Percentiles rank a stretch among this genome's conserved stretches.
Evolutionary conservation across 2,329 filamentous ascomycete species (phyloP).

Genomic region (Bisporella sp.): DNA sequence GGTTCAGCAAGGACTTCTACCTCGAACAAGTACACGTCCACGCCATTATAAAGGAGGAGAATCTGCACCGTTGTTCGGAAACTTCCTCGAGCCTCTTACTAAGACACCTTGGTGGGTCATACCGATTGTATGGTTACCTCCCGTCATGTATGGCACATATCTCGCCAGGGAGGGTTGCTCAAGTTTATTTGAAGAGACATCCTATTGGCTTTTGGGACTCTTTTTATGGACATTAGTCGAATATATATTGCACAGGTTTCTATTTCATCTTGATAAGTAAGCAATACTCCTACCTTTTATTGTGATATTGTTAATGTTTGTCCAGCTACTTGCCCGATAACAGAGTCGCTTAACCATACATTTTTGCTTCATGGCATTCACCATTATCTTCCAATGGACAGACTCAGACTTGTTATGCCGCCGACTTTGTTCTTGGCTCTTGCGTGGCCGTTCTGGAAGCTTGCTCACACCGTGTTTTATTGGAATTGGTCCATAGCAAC

Average conservation of each 20-base stretch:
- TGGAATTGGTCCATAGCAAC: conserved; percentile 80
- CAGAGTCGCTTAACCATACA: conserved; percentile 78
- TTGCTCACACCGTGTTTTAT: conserved; percentile 75
- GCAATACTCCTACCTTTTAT: conserved; percentile 27
- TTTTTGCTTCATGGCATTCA: conserved; percentile 96
- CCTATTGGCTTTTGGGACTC: conserved; percentile 65
- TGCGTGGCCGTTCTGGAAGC: conserved; percentile 84
- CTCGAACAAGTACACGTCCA: conserved; percentile 92
- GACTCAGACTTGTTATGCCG: conserved; percentile 94
- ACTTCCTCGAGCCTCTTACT: conserved; percentile 95
- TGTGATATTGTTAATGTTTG: conserved; percentile 13
- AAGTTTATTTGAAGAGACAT: conserved; percentile 38
- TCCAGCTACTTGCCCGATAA: conserved; percentile 82
- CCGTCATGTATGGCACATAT: conserved; percentile 64
- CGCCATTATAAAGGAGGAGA: conserved; percentile 91
- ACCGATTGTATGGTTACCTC: conserved; percentile 79
- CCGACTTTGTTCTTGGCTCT: conserved; percentile 79
- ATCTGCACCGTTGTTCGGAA: conserved; percentile 91
- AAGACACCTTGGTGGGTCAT: conserved; percentile 94
- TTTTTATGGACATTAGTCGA: conserved; percentile 85
- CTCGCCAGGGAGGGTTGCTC: conserved; percentile 56
- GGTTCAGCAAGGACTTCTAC: conserved; percentile 94
- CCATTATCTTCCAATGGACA: conserved; percentile 99
- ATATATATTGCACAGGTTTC: conserved; percentile 78
- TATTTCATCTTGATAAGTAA: conserved; percentile 92